Evolutionary conservation across 805 yeast species (phyloP).

Genomic region (Barnettozyma populi): DNA sequence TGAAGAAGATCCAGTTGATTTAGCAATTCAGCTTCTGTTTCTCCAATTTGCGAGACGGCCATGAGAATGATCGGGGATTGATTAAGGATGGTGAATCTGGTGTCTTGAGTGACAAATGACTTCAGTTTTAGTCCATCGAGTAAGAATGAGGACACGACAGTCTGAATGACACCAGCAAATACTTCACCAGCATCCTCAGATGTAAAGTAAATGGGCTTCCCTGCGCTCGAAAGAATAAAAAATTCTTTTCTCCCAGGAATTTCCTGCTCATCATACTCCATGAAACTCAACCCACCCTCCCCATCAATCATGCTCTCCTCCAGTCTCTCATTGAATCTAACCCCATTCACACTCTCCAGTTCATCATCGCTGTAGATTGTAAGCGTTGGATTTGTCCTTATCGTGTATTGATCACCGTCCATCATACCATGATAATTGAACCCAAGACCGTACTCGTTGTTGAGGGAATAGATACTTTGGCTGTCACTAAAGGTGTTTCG

Average conservation of each 20-base stretch:
- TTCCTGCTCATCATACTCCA: constrained; percentile 13
- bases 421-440: background rate
- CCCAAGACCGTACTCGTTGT: constrained; percentile 2
- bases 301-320: constrained; percentile 23
- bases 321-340: constrained; percentile 13
- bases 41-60: constrained; percentile 57
- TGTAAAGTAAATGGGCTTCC: constrained; percentile 81
- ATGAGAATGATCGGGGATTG: constrained; percentile 68
- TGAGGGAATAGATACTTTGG: constrained; percentile 1
- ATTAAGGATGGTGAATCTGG: constrained; percentile 53
- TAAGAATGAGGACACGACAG: constrained; percentile 67
- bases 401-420: constrained; percentile 16
- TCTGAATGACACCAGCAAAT: constrained; percentile 75
- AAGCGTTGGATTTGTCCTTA: constrained; percentile 26
- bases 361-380: constrained; percentile 25
- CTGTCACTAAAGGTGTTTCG: background rate
- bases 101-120: constrained; percentile 44
- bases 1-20: constrained; percentile 70
- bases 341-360: constrained; percentile 3
- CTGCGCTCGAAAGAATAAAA: constrained; percentile 76
- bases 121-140: constrained; percentile 34
- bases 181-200: constrained; percentile 42
- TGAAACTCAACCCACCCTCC: constrained; percentile 10
- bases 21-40: constrained; percentile 43
- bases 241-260: constrained; percentile 49